Evolutionary conservation across 139 green algal species (phyloP).

Genomic region (Chlorella ohadii): DNA sequence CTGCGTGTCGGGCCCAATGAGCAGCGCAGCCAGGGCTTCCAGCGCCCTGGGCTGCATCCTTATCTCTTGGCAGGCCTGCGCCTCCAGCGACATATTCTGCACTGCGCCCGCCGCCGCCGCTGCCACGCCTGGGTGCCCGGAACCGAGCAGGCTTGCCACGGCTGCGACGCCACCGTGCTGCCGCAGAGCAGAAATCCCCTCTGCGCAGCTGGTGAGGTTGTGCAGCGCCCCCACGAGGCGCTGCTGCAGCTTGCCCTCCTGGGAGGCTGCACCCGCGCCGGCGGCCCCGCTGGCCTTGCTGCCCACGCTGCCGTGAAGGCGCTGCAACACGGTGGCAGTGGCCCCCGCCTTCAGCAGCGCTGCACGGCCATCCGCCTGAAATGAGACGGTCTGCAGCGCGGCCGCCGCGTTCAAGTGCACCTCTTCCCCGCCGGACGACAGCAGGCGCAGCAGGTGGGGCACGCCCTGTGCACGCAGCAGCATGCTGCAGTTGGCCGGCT

Average conservation of each 20-base stretch:
- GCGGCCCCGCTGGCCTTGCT: background rate
- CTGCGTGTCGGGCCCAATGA: constrained; percentile 7
- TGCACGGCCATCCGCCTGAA: background rate
- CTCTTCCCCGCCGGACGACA: background rate
- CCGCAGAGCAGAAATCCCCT: constrained; percentile 69
- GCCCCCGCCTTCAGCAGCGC: constrained; percentile 9
- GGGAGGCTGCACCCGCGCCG: too few species aligned
- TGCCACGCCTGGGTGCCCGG: constrained; percentile 23
- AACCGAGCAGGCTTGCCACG: constrained; percentile 63
- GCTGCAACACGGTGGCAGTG: background rate
- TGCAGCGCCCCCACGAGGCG: constrained; percentile 77
- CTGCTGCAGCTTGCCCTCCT: constrained; percentile 49
- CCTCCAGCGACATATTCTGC: constrained; percentile 80
- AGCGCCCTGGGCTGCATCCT: background rate
- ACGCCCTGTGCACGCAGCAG: background rate
- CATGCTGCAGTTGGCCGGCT: background rate
- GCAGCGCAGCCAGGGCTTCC: background rate
- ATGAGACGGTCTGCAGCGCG: constrained; percentile 33
- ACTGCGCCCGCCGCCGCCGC: constrained; percentile 71
- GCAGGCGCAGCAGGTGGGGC: constrained; percentile 2
- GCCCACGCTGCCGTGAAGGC: background rate
- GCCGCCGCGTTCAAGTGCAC: constrained; percentile 9
- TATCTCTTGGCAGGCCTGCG: constrained; percentile 52
- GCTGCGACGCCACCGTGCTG: constrained; percentile 58
- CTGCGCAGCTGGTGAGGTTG: constrained; percentile 76